These are phyloP conservation scores for Thelephora terrestris DNA, from an alignment of 1,284 basidiomycete genomes.

Conservation along the genomic window DNA sequence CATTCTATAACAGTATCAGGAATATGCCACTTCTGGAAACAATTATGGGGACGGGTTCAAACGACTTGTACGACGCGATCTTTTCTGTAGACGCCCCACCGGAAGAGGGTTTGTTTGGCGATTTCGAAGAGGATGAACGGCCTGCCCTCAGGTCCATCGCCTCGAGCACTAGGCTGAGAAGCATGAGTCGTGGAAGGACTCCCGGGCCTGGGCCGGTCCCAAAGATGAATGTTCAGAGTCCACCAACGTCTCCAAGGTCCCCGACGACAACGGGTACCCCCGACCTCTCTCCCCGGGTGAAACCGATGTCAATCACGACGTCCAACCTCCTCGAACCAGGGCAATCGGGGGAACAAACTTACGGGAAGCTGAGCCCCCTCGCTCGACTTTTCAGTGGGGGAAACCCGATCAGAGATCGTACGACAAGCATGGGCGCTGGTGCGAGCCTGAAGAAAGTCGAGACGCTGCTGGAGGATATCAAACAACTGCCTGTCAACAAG, in stretches of 20 bases:
- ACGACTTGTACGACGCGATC: slow-evolving; percentile 63
- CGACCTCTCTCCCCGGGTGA: slow-evolving; percentile 16
- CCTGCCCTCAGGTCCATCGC: not conserved
- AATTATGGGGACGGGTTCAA: slow-evolving; percentile 52
- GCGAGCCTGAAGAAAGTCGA: slow-evolving; percentile 41
- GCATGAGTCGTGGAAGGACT: slow-evolving; percentile 21
- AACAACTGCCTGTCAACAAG: slow-evolving; percentile 47
- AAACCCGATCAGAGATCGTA: not conserved
- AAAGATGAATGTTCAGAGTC: slow-evolving; percentile 10
- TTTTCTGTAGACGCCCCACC: slow-evolving; percentile 57
- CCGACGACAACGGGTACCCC: slow-evolving; percentile 17
- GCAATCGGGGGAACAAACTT: slow-evolving; percentile 20
- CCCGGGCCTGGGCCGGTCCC: slow-evolving; percentile 8
- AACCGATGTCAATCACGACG: slow-evolving; percentile 15
- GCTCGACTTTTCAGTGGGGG: slow-evolving; percentile 34
- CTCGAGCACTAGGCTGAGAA: slow-evolving; percentile 16
- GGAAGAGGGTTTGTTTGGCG: slow-evolving; percentile 30
- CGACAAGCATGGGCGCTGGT: slow-evolving; percentile 16
- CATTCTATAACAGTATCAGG: slow-evolving; percentile 56
- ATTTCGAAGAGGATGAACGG: slow-evolving; percentile 34
- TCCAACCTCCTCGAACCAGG: slow-evolving; percentile 14
- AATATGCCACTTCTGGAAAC: slow-evolving; percentile 64
- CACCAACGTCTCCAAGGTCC: slow-evolving; percentile 12
- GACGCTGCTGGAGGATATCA: slow-evolving; percentile 48
- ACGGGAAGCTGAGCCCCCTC: slow-evolving; percentile 38